Evolutionary conservation across 2,329 filamentous ascomycete genomes (phyloP).

Genomic region (Diaporthe helianthi): DNA sequence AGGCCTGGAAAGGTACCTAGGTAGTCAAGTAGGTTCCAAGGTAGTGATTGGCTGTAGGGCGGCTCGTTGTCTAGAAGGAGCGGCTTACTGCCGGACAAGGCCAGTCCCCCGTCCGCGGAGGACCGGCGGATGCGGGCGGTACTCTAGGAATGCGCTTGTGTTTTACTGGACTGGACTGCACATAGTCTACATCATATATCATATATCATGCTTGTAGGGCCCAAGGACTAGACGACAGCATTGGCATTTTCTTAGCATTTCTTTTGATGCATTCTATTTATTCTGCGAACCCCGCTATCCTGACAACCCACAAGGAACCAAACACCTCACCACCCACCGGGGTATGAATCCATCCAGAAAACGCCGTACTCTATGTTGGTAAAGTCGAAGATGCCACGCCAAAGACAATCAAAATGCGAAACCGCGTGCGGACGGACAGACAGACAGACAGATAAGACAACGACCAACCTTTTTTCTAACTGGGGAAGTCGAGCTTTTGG

Average conservation of each 20-base stretch:
- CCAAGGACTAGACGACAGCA: neutral
- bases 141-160: neutral
- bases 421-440: no score
- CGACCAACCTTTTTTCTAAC: slow-evolving; percentile 24
- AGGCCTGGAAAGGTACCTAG: no score
- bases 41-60: neutral
- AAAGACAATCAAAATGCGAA: neutral
- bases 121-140: neutral
- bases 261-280: neutral
- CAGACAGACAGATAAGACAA: no score
- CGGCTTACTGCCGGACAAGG: neutral
- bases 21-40: no score
- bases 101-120: neutral
- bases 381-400: neutral
- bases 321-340: slow-evolving; percentile 2
- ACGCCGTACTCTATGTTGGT: neutral
- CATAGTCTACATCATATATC: no score
- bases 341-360: slow-evolving; percentile 15
- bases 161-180: neutral
- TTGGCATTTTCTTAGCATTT: neutral
- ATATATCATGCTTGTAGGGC: slow-evolving; percentile 4
- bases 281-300: neutral
- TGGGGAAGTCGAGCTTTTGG: slow-evolving; percentile 44
- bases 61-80: neutral
- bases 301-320: neutral